phyloP scores from a whole-genome alignment of 352 stramenopile species.

The Pythium monospermum region DNA sequence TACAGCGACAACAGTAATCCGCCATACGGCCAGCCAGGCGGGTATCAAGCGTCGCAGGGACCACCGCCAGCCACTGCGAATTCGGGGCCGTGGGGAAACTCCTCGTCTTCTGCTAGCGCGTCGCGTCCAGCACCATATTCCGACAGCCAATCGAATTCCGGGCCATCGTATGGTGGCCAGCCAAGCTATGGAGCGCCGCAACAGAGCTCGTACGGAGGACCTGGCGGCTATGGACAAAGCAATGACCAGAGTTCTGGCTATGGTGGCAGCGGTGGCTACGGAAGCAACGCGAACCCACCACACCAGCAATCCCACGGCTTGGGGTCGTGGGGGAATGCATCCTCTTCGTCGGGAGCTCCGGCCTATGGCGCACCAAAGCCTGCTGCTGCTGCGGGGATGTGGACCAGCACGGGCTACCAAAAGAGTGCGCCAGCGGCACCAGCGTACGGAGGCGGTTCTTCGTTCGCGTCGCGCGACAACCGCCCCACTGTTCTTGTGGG shows the following conservation, averaged over 20 bases:
- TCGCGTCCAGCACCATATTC: slow-evolving; percentile 56
- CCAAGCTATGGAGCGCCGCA: slow-evolving; percentile 23
- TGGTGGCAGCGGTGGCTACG: slow-evolving; percentile 19
- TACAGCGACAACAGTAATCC: slow-evolving; percentile 9
- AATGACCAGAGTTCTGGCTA: slow-evolving; percentile 24
- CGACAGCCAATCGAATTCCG: slow-evolving; percentile 28
- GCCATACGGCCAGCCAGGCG: slow-evolving; percentile 6
- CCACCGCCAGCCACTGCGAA: background rate
- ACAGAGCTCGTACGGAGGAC: slow-evolving; percentile 23
- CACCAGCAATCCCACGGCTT: slow-evolving; percentile 32
- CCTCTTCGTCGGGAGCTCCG: slow-evolving; percentile 21
- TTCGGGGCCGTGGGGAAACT: slow-evolving; percentile 35
- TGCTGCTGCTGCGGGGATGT: slow-evolving; percentile 45
- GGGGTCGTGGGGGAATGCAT: slow-evolving; percentile 41
- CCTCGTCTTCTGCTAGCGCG: slow-evolving; percentile 8
- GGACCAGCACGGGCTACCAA: slow-evolving; percentile 80
- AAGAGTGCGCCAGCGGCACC: slow-evolving; percentile 48
- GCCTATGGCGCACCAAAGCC: slow-evolving; percentile 33
- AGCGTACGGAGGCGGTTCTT: slow-evolving; percentile 31
- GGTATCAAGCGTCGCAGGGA: slow-evolving; percentile 2
- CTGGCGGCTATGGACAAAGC: slow-evolving; percentile 28
- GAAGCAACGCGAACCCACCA: slow-evolving; percentile 11
- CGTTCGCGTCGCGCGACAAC: slow-evolving; percentile 61
- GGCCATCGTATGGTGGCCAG: slow-evolving; percentile 18
- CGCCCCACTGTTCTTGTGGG: slow-evolving; percentile 80